A percentile compares a stretch with the other conserved stretches of the same genome.
These are phyloP conservation scores for Chlorella sorokiniana DNA, from an alignment of 139 green algal genomes.

Conservation along the genomic window DNA sequence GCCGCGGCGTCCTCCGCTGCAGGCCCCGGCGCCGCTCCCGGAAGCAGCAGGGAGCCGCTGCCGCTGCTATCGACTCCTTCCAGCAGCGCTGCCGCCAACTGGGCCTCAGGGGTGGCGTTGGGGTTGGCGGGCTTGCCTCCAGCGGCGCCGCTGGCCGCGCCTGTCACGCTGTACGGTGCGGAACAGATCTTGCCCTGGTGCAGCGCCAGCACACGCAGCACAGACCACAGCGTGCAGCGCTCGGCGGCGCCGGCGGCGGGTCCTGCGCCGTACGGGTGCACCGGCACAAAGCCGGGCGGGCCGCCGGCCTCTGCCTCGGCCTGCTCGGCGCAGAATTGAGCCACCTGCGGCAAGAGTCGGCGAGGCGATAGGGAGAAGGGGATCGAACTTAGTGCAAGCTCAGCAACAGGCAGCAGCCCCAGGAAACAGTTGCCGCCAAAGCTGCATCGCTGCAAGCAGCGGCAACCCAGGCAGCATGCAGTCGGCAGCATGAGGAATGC, in stretches of 20 bases:
- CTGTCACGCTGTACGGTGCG: neutral
- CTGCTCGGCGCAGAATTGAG: slow-evolving; percentile 26
- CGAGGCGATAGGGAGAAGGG: neutral
- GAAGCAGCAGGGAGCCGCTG: slow-evolving; percentile 7
- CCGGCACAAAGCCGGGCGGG: neutral
- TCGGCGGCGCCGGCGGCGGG: neutral
- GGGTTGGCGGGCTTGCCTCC: slow-evolving; percentile 1
- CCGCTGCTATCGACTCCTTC: neutral
- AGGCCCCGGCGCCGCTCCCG: neutral
- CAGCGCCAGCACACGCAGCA: slow-evolving; percentile 39
- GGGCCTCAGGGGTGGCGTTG: neutral
- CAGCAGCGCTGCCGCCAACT: slow-evolving; percentile 21
- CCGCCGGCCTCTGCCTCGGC: neutral
- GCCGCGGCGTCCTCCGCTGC: slow-evolving; percentile 32
- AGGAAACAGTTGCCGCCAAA: too few relatives aligned
- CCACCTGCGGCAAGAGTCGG: slow-evolving; percentile 19
- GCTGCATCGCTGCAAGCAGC: neutral
- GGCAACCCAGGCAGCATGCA: neutral
- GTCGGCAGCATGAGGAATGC: neutral
- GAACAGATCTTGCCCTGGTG: slow-evolving; percentile 26
- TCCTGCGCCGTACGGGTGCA: neutral
- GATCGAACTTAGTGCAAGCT: too few relatives aligned
- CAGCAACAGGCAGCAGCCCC: too few relatives aligned
- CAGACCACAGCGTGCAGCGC: slow-evolving; percentile 25
- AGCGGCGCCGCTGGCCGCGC: slow-evolving; percentile 1